Percentiles rank a stretch among this genome's conserved stretches.
These are phyloP conservation scores for Eimeria sp. DNA, from an alignment of 169 alveolate species.

Conservation along the genomic window DNA sequence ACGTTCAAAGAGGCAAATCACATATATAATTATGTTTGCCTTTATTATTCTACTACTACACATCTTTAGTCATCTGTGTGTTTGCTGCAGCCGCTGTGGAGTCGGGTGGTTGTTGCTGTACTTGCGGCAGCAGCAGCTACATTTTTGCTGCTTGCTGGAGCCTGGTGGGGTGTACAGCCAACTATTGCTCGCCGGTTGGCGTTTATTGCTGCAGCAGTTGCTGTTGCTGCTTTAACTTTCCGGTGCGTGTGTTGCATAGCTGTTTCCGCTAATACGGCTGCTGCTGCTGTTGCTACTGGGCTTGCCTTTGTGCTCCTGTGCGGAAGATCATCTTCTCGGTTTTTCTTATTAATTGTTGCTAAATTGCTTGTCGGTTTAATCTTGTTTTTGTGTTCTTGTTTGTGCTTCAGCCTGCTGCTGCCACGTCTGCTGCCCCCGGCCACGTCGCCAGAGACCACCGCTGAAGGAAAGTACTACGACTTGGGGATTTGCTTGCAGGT, in stretches of 20 bases:
- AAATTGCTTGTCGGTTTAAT: neutral
- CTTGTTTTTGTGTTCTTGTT: neutral
- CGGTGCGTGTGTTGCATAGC: constrained; percentile 1
- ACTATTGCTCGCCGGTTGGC: constrained; percentile 16
- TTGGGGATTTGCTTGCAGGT: constrained; percentile 7
- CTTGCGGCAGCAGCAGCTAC: neutral
- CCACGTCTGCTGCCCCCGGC: neutral
- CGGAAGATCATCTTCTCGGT: neutral
- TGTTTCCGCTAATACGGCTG: too few species aligned
- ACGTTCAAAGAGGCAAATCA: too few species aligned
- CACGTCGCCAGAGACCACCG: too few species aligned
- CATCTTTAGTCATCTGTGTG: neutral
- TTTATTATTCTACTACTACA: too few species aligned
- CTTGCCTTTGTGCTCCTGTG: too few species aligned
- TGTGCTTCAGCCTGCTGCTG: neutral
- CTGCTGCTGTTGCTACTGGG: too few species aligned
- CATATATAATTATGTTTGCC: too few species aligned
- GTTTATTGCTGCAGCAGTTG: too few species aligned
- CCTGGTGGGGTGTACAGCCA: constrained; percentile 32
- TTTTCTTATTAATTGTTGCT: neutral
- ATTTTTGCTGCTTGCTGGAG: neutral
- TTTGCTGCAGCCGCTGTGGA: constrained; percentile 28
- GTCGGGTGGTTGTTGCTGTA: neutral
- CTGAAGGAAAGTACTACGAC: constrained; percentile 1
- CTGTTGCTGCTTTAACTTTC: neutral